phyloP scores from a whole-genome alignment of 495 filamentous ascomycete species.

The Tuber borchii region DNA sequence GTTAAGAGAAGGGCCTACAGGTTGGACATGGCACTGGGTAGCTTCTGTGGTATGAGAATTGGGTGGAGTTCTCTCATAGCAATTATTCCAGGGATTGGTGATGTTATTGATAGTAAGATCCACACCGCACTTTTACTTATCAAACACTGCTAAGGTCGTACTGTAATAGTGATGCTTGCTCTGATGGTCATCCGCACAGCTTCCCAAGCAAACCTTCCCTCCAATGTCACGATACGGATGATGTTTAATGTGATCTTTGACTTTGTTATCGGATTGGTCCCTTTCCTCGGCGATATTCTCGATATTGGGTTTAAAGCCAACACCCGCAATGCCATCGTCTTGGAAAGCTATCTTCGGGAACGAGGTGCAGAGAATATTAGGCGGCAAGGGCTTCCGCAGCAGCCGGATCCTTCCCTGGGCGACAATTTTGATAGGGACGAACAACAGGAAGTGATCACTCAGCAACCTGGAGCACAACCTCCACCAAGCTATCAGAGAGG shows the following conservation, averaged over 20 bases:
- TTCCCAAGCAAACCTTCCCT: conserved; percentile 62
- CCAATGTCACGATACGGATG: conserved; percentile 57
- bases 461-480: conserved; percentile 25
- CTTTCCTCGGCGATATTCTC: conserved; percentile 74
- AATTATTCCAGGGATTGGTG: conserved; percentile 71
- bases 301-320: conserved; percentile 67
- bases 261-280: conserved; percentile 73
- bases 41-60: conserved; percentile 65
- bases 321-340: conserved; percentile 65
- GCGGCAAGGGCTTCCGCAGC: conserved; percentile 41
- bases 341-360: conserved; percentile 64
- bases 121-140: background rate
- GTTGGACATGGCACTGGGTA: conserved; percentile 73
- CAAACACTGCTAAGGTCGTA: conserved; percentile 6
- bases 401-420: conserved; percentile 29
- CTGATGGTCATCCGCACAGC: conserved; percentile 63
- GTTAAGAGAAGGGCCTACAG: conserved; percentile 74
- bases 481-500: conserved; percentile 17
- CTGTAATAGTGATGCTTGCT: conserved; percentile 52
- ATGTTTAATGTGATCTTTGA: conserved; percentile 68
- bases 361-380: conserved; percentile 50
- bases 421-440: conserved; percentile 22
- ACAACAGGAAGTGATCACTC: conserved; percentile 17
- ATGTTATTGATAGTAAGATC: conserved; percentile 55
- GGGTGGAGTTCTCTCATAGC: conserved; percentile 80